These are phyloP conservation scores for Aeschynomene evenia DNA, from an alignment of 306 rosid genomes.

Conservation along the genomic window DNA sequence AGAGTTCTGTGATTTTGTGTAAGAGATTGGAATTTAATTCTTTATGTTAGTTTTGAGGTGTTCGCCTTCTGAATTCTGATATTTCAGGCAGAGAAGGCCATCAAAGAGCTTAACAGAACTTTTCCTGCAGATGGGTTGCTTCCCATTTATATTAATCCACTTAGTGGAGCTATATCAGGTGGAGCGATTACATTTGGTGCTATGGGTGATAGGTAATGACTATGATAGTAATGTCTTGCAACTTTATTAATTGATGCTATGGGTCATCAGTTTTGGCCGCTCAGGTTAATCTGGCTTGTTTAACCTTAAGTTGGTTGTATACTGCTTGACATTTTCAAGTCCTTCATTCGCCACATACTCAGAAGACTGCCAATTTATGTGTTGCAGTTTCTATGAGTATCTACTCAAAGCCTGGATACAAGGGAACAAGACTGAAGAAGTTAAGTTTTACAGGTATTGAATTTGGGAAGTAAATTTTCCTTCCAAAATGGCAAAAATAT, in stretches of 20 bases:
- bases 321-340: constrained; percentile 12
- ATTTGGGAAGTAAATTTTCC: constrained; percentile 10
- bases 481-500: constrained; percentile 6
- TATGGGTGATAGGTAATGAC: constrained; percentile 90
- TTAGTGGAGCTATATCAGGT: constrained; percentile 46
- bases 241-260: background rate
- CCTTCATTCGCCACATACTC: constrained; percentile 9
- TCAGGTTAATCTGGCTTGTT: background rate
- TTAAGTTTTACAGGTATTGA: constrained; percentile 51
- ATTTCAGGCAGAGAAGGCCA: constrained; percentile 68
- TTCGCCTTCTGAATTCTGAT: constrained; percentile 19
- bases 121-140: constrained; percentile 90
- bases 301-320: constrained; percentile 8
- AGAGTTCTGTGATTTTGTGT: background rate
- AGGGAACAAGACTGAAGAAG: constrained; percentile 64
- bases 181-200: constrained; percentile 93
- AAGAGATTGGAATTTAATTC: constrained; percentile 15
- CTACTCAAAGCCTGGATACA: constrained; percentile 72
- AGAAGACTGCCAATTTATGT: constrained; percentile 19
- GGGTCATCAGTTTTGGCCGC: background rate
- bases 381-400: constrained; percentile 63
- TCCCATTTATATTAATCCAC: constrained; percentile 77
- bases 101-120: constrained; percentile 49
- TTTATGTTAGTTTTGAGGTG: constrained; percentile 34
- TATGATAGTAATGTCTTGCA: constrained; percentile 7